Base-by-base conservation (phyloP, 1,139 yeast genomes). In the Hyphopichia pseudoburtonii region DNA sequence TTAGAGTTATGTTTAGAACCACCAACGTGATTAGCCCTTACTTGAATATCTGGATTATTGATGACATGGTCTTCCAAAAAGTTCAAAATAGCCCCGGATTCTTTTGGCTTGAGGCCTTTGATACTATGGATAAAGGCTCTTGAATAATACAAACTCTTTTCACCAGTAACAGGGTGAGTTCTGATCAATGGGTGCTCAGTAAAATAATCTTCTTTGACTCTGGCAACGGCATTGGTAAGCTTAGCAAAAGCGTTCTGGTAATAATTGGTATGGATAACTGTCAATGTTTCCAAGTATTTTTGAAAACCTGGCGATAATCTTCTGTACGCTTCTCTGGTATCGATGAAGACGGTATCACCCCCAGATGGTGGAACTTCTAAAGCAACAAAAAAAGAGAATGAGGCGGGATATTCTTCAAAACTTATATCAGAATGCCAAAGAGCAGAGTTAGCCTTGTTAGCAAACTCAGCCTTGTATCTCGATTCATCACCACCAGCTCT, bases 281-380 rank as follows among this genome's bases (percentile, higher is more conserved):
- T 56, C 39, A 60, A 55, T 3, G 56, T 48, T 36, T 60, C 64
- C 31, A 60, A 51, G 39, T 59, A 50, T 41, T 51, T 48, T 43
- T 57, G 57, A 40, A 57, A 50, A 7, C 54, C 40, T 19, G 66
- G 65, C 1, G 65, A 60, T 41, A 62, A 56, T 40, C 66, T 51
- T 34, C 47, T 54, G 46, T 57, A 62, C 5, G 67, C 67, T 35
- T 59, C 65, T 44, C 59, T 53, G 22, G 59, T 51, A 43, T 61
- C 66, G 18, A 60, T 46, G 42, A 60, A 62, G 7, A 62, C 63
- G 12, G 67, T 62, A 41, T 62, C 67, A 34, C 67, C 67, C 34
- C 67, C 67, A 7, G 52, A 43, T 16, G 51, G 50, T 5, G 66
- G 66, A 25, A 62, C 60, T 39, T 61, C 64, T 39, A 61, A 54